Conservation (phyloP, 495 filamentous ascomycete genomes). For the Friedmanniomyces endolithicus region DNA sequence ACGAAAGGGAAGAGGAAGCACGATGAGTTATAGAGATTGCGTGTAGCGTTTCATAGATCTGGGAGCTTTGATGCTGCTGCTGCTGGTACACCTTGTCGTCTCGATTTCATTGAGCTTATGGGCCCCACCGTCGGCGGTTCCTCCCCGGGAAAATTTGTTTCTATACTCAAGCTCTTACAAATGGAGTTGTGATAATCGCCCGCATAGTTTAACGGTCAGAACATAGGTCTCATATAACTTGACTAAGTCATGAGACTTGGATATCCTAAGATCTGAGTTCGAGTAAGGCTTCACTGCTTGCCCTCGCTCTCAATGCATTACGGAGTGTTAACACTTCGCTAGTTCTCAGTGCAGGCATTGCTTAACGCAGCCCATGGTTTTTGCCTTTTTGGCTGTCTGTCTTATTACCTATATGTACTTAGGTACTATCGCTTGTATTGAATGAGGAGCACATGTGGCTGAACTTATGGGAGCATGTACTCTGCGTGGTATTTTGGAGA, state of each 20-base stretch:
- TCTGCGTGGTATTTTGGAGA: no score
- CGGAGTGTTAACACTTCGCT: not conserved
- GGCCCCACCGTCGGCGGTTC: no score
- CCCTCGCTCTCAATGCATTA: not conserved
- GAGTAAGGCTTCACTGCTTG: not conserved
- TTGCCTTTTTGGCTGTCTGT: not conserved
- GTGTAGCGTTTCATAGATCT: not conserved
- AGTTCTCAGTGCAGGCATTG: not conserved
- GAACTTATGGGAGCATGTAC: no score
- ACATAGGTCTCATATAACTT: conserved; percentile 13
- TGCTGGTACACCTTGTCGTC: not conserved
- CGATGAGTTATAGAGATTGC: conserved; percentile 20
- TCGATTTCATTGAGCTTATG: no score
- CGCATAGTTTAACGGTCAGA: conserved; percentile 13
- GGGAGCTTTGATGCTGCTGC: not conserved
- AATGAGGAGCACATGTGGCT: no score
- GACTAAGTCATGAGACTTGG: not conserved
- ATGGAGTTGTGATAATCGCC: no score
- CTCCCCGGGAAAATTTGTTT: no score
- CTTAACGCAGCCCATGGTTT: not conserved
- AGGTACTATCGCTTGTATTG: no score
- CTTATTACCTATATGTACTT: no score
- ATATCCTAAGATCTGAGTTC: conserved; percentile 14
- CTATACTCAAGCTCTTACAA: no score
- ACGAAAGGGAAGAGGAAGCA: conserved; percentile 4